Conservation (phyloP, 73 alveolate species). For the Effrenium voratum region DNA sequence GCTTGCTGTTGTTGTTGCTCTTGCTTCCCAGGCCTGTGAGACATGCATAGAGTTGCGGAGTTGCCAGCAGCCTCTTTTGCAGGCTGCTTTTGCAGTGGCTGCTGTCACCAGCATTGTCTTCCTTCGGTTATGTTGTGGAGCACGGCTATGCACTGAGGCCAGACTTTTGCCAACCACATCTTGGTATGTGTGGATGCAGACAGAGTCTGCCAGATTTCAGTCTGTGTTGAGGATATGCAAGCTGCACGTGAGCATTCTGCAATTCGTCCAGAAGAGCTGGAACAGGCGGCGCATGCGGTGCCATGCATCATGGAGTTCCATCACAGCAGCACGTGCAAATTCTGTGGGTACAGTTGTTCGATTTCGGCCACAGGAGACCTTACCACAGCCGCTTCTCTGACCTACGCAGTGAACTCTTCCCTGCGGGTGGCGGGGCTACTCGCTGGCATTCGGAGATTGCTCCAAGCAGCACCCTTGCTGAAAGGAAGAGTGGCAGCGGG, state of each 20-base stretch:
- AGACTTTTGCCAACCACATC: background rate
- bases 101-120: background rate
- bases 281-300: too few relatives aligned
- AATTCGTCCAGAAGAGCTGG: background rate
- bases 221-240: background rate
- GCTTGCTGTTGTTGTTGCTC: background rate
- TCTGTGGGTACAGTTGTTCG: background rate
- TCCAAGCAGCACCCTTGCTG: too few relatives aligned
- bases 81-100: background rate
- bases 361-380: background rate
- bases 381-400: slow-evolving; percentile 23
- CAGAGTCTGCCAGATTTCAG: background rate
- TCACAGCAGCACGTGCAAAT: background rate
- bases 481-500: too few relatives aligned
- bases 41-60: background rate
- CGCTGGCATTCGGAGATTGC: too few relatives aligned
- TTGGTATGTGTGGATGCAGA: background rate
- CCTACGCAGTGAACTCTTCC: slow-evolving; percentile 1
- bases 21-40: slow-evolving; percentile 3
- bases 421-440: background rate
- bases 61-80: background rate
- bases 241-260: slow-evolving; percentile 9
- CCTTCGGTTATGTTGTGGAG: slow-evolving; percentile 13
- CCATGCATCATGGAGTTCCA: background rate
- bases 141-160: slow-evolving; percentile 3